Evolutionary conservation across 768 basidiomycete species (phyloP), one percentile per base, ranked within the genome.

Genomic region (Trametes punicea): DNA sequence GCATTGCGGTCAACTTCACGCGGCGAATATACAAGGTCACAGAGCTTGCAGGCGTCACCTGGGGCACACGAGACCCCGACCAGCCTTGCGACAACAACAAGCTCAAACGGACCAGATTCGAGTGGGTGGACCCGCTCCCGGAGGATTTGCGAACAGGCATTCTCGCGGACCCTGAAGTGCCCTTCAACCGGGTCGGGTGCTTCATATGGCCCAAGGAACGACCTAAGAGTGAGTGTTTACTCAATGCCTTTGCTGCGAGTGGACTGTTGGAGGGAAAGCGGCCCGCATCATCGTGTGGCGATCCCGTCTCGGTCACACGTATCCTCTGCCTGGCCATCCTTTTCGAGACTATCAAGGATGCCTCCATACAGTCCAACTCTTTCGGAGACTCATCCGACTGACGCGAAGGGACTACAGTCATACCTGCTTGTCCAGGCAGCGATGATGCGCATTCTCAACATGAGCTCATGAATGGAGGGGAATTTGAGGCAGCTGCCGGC

Each of bases 1-100:
- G 79, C 38, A 65, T 82, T 59, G 70, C 76, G 52, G 77, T 81
- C 62, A 76, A 77, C 59, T 82, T 81, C 61, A 80, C 75, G 0
- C 73, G 77, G 31, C 73, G 80, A 31, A 76, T 82, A 10, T 79
- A 72, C 73, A 76, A 73, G 60, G 75, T 82, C 48, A 79, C 80
- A 11, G 80, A 82, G 60, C 75, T 80, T 15, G 81, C 80, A 31
- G 81, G 81, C 23, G 80, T 82, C 18, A 81, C 79, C 8, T 81
- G 78, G 76, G 75, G 74, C 36, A 80, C 79, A 2, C 71, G 77
- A 16, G 71, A 79, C 46, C 79, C 80, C 0, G 71, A 75, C 26
- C 48, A 60, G 16, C 74, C 69, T 18, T 76, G 77, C 41, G 57
- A 64, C 9, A 57, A 59, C 23, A 31, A 51, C 2, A 66, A 66